Evolutionary conservation across 495 filamentous ascomycete genomes (phyloP).

Genomic region (Delitschia confertaspora): DNA sequence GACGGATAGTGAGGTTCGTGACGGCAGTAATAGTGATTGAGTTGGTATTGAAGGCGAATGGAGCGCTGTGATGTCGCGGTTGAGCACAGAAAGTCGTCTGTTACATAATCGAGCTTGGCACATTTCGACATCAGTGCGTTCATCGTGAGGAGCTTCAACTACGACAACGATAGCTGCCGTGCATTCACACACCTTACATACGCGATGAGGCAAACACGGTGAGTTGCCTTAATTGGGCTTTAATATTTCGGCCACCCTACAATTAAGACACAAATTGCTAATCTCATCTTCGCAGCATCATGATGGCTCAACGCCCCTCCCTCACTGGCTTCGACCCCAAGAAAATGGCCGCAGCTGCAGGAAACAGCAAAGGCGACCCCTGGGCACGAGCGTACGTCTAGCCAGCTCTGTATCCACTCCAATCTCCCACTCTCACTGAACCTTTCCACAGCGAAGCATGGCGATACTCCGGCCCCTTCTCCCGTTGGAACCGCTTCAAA

Average conservation of each 20-base stretch:
- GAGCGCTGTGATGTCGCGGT: too few species aligned
- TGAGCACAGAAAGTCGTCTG: too few species aligned
- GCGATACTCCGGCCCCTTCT: slow-evolving; percentile 87
- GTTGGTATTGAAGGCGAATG: too few species aligned
- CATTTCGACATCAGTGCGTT: too few species aligned
- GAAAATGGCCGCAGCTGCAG: slow-evolving; percentile 60
- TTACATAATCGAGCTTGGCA: too few species aligned
- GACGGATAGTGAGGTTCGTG: too few species aligned
- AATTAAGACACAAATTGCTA: slow-evolving; percentile 11
- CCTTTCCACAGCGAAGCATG: slow-evolving; percentile 65
- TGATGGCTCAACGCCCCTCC: slow-evolving; percentile 51
- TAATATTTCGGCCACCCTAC: neutral
- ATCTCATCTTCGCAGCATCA: slow-evolving; percentile 20
- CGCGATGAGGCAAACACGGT: slow-evolving; percentile 8
- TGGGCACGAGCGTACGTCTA: slow-evolving; percentile 65
- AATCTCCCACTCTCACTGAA: neutral
- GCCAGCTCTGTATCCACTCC: neutral
- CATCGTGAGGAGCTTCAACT: too few species aligned
- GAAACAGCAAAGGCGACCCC: slow-evolving; percentile 66
- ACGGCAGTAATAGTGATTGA: too few species aligned
- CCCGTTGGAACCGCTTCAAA: slow-evolving; percentile 79
- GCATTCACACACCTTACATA: too few species aligned
- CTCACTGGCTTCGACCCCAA: slow-evolving; percentile 77
- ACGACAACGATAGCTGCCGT: too few species aligned
- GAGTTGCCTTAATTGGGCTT: neutral